These are phyloP conservation scores for Trypethelium eluteriae DNA, from an alignment of 495 filamentous ascomycete genomes.

Conservation along the genomic window DNA sequence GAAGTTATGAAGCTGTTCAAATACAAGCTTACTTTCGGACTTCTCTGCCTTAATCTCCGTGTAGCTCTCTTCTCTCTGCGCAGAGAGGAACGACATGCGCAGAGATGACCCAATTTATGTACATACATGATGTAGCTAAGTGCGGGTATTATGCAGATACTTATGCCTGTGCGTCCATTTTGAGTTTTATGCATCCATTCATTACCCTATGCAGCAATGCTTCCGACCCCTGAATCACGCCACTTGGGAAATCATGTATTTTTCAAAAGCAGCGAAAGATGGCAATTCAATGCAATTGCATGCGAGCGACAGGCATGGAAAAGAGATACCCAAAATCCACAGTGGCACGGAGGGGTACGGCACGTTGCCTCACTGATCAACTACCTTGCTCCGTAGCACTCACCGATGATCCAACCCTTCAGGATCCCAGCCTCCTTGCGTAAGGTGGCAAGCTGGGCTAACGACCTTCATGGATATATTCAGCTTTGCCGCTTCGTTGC, in stretches of 20 bases:
- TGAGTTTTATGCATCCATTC: too few species aligned
- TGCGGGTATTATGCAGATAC: too few species aligned
- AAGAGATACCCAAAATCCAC: background rate
- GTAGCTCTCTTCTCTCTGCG: too few species aligned
- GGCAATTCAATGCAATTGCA: background rate
- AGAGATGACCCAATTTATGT: background rate
- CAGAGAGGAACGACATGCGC: background rate
- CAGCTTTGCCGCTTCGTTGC: background rate
- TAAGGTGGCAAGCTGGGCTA: background rate
- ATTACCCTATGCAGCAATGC: too few species aligned
- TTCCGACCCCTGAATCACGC: background rate
- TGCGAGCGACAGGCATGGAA: background rate
- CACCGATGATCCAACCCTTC: background rate
- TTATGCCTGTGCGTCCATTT: too few species aligned
- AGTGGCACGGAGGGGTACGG: background rate
- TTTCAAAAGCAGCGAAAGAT: background rate
- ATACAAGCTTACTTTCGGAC: too few species aligned
- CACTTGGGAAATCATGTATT: background rate
- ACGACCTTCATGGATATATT: background rate
- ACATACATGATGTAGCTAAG: too few species aligned
- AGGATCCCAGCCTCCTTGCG: background rate
- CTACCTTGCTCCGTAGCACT: background rate
- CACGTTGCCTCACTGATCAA: background rate
- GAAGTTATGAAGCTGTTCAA: too few species aligned
- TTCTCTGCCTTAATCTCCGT: too few species aligned